Evolutionary conservation across 768 basidiomycete genomes (phyloP), one percentile per base, ranked within the genome.

Genomic region (Rhizopogon sp.): DNA sequence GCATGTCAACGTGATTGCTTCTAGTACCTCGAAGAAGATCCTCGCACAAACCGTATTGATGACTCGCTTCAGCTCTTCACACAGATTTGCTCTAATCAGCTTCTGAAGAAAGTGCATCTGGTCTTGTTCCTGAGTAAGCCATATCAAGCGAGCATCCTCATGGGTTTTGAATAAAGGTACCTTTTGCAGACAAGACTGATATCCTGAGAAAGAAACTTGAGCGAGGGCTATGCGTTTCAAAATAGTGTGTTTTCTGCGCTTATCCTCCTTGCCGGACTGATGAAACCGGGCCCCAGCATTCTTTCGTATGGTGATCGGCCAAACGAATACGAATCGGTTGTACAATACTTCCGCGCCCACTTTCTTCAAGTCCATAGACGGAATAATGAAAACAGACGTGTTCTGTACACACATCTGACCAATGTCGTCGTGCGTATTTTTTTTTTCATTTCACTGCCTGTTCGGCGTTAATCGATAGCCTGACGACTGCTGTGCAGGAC

Each of bases 51-150:
- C 61, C 76, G 91, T 47, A 90, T 93, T 33, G 89, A 93, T 58
- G 91, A 93, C 66, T 92, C 90, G 1, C 71, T 93, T n/a, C 90
- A 90, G 70, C 75, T 93, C 22, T 93, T 91, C 68, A 91, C 88
- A 5, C 80, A 90, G 62, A 90, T 93, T 10, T 92, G 90, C 64
- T 85, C 87, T 35, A 93, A 92, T 65, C 78, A 80, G 35, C 77
- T 93, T 50, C 74, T 93, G 50, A 90, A 90, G 66, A 85, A 79
- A 39, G 86, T 83, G 25, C 78, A 81, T 63, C 63, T 82, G 22
- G 78, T 83, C 14, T 68, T 84, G 45, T 85, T 84, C 70, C 71
- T 83, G 8, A 82, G 81, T 82, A 69, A 37, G 82, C 71, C 31
- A 16, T 17, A 22, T 37, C 43, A 3, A 33, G 22, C 28, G 10